Evolutionary conservation across 78 protist genomes (phyloP).

Genomic region (Monocercomonoides exilis): DNA sequence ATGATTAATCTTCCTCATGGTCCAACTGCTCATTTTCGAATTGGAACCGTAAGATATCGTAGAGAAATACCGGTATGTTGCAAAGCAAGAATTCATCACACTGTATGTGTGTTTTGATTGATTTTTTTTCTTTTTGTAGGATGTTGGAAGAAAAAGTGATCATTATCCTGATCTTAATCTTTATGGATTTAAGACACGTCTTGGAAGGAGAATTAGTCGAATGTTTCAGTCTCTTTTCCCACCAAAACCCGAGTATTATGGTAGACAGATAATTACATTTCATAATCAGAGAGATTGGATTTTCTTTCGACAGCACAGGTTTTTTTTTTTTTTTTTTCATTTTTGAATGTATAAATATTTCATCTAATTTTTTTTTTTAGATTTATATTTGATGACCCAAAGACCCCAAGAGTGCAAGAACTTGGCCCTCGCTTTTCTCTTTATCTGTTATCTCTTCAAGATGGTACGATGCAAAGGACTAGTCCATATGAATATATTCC

Average conservation of each 20-base stretch:
- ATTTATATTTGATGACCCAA: background rate
- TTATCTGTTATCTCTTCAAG: background rate
- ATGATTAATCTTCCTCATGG: background rate
- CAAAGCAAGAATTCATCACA: background rate
- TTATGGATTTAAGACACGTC: background rate
- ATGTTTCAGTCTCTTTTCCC: background rate
- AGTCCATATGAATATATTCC: background rate
- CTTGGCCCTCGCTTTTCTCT: slow-evolving; percentile 6
- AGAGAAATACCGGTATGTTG: background rate
- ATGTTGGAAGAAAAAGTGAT: background rate
- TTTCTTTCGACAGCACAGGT: background rate
- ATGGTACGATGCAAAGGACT: background rate
- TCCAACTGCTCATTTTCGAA: slow-evolving; percentile 1
- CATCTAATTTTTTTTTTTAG: background rate
- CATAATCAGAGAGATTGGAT: background rate
- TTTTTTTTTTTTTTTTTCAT: too few species aligned
- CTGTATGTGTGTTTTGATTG: background rate
- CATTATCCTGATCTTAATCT: slow-evolving; percentile 1
- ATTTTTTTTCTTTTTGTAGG: background rate
- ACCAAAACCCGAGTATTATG: background rate
- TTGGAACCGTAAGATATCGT: background rate
- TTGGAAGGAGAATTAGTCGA: background rate
- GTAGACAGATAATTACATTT: background rate
- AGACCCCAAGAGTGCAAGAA: background rate
- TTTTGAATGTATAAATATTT: too few species aligned